Percentiles rank a stretch among this genome's conserved stretches.
phyloP scores from a whole-genome alignment of 176 grass and related monocot genomes.

The Oryza nivara region DNA sequence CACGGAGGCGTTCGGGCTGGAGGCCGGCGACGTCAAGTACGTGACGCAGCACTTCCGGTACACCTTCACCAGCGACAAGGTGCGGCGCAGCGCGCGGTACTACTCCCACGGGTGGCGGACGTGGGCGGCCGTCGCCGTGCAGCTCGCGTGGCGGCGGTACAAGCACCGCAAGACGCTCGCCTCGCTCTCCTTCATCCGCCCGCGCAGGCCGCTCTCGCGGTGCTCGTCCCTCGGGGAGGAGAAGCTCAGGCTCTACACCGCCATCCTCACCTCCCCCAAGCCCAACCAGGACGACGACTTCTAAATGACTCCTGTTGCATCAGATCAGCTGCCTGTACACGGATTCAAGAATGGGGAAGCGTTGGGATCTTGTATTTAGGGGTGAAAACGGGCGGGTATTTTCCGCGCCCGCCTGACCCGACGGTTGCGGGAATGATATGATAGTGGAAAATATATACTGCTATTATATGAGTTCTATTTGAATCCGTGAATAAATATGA shows the following conservation, averaged over 20 bases:
- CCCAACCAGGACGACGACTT: constrained; percentile 78
- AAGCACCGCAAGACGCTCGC: constrained; percentile 76
- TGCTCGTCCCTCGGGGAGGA: constrained; percentile 86
- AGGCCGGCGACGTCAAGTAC: constrained; percentile 82
- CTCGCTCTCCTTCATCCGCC: constrained; percentile 74
- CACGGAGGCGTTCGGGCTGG: constrained; percentile 86
- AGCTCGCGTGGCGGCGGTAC: constrained; percentile 78
- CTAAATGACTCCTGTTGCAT: not conserved
- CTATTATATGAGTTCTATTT: too few relatives aligned
- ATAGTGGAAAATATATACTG: too few relatives aligned
- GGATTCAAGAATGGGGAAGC: too few relatives aligned
- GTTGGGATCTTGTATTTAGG: too few relatives aligned
- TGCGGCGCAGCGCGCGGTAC: constrained; percentile 80
- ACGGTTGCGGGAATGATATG: too few relatives aligned
- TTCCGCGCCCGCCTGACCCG: too few relatives aligned
- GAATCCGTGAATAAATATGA: too few relatives aligned
- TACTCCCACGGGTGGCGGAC: constrained; percentile 93
- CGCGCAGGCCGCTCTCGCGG: constrained; percentile 61
- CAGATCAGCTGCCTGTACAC: too few relatives aligned
- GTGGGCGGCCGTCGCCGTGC: constrained; percentile 88
- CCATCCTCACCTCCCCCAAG: constrained; percentile 80
- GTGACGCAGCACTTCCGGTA: constrained; percentile 94
- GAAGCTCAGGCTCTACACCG: constrained; percentile 82
- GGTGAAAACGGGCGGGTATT: too few relatives aligned
- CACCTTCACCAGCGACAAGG: constrained; percentile 82